Evolutionary conservation across 768 basidiomycete genomes (phyloP), one percentile per base, ranked within the genome.

Genomic region (Fomitopsis serialis): DNA sequence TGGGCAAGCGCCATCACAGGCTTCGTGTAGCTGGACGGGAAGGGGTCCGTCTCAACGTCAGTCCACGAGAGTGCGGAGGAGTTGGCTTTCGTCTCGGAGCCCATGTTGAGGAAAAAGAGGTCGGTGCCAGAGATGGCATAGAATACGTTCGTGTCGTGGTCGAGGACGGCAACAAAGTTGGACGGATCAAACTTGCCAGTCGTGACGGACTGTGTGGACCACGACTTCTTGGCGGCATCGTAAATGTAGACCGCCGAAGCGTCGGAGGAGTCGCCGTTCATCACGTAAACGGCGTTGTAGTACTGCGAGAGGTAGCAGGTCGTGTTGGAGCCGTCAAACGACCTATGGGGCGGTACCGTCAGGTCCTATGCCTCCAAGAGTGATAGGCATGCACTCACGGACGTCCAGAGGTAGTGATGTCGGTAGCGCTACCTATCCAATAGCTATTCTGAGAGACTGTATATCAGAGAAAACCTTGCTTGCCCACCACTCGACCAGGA

Each of bases 121-220:
- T 79, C 80, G 43, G 78, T 81, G 1, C 79, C 71, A 3, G 86
- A 86, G 54, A 89, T 71, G 0, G 84, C 87, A 67, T 90, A 89
- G 71, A 97, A 87, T 55, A 87, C 82, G 57, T 96, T 94, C 47
- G 94, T 98, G 68, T 98, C 94, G 58, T 96, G 94, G 71, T 98
- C 94, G 32, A 98, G 78, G 56, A 96, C 84, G 24, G 88, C 80
- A 24, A 73, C 76, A 61, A 84, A 86, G 19, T 80, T 78, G 2
- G 75, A 67, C 3, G 82, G 78, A 66, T 93, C 83, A 59, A 87
- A 85, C 50, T 68, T 68, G 34, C 76, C 78, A 0, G 76, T 60
- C 5, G 71, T 77, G 15, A 78, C 78, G 2, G 73, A 58, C 64
- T 98, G 94, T 2, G 78, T 87, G 2, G 87, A 80, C 94, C 94